phyloP scores from a whole-genome alignment of 2,329 filamentous ascomycete genomes.

The Hysterium pulicare region DNA sequence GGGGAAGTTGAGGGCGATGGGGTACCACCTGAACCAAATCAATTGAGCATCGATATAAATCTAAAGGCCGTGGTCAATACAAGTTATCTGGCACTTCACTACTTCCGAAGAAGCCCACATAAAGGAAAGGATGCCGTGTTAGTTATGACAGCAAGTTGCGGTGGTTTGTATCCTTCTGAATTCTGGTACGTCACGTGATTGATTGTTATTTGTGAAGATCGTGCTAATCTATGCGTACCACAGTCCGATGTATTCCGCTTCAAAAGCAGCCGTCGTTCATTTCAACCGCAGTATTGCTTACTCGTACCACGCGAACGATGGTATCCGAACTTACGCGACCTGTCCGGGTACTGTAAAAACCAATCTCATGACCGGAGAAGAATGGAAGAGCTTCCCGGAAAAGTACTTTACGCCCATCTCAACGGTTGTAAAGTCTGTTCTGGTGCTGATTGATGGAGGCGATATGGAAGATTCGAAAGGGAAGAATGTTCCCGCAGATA shows the following conservation, averaged over 20 bases:
- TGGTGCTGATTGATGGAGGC: constrained; percentile 28
- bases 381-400: constrained; percentile 34
- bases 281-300: constrained; percentile 39
- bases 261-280: constrained; percentile 38
- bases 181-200: constrained; percentile 16
- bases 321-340: constrained; percentile 40
- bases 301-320: constrained; percentile 27
- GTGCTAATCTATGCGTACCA: too few relatives aligned
- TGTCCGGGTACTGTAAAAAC: constrained; percentile 39
- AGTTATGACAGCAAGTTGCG: constrained; percentile 39
- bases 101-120: constrained; percentile 32
- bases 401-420: constrained; percentile 32
- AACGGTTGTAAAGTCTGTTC: constrained; percentile 25
- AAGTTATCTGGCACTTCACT: constrained; percentile 42
- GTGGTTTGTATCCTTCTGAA: constrained; percentile 36
- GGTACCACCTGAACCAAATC: constrained; percentile 28
- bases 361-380: constrained; percentile 28
- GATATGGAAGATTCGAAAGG: constrained; percentile 24
- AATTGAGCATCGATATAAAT: constrained; percentile 37
- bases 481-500: constrained; percentile 15
- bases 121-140: constrained; percentile 22
- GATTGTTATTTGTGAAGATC: too few relatives aligned
- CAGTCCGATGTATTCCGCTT: constrained; percentile 23
- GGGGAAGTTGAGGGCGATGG: constrained; percentile 24
- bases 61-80: constrained; percentile 39